Base-by-base conservation (phyloP, 2,329 filamentous ascomycete species). In the Talaromyces sp. region DNA sequence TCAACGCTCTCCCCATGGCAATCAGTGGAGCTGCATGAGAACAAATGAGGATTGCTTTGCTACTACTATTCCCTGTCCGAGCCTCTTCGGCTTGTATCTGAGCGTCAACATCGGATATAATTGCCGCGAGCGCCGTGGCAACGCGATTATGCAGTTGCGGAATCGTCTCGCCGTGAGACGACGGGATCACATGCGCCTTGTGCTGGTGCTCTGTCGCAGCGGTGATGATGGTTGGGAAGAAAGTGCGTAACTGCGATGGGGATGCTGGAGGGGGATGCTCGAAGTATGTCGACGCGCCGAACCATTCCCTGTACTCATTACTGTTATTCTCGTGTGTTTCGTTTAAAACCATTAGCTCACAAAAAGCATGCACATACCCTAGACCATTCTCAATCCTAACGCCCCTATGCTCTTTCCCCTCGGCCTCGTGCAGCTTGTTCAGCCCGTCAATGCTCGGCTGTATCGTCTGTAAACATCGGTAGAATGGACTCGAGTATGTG, bases 21-120 rank as follows among this genome's bases (percentile, higher is more conserved):
- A 99, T 97, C 69, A 98, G 85, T 10, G 89, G 87, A 4, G 95
- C 95, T 1, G 95, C 95, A 78, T 99, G 95, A 1, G 91, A 89
- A 76, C 91, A 96, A 44, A 99, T 82, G 47, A 97, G 76, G 28
- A 96, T 82, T 0, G 90, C 84, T 63, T 74, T 78, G 61, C 67
- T 73, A 6, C 68, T 85, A 4, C 18, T 23, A 5, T 12, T 6
- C 81, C n/a, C 63, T 7, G 62, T 54, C n/a, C 76, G 75, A 3
- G 70, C 66, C 51, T 77, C 75, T 4, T 71, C 61, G 5, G 67
- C 65, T 7, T 69, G 59, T 57, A 78, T 80, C 56, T 86, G 82
- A 6, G 74, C 71, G 71, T 97, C 92, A 63, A 91, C 87, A 59
- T 86, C 83, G 31, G 83, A 81, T 67, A 97, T 89, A 67, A 97